A percentile compares a stretch with the other conserved stretches of the same genome.
Conservation (phyloP, 495 filamentous ascomycete genomes). For the Tuber umbilicatum region DNA sequence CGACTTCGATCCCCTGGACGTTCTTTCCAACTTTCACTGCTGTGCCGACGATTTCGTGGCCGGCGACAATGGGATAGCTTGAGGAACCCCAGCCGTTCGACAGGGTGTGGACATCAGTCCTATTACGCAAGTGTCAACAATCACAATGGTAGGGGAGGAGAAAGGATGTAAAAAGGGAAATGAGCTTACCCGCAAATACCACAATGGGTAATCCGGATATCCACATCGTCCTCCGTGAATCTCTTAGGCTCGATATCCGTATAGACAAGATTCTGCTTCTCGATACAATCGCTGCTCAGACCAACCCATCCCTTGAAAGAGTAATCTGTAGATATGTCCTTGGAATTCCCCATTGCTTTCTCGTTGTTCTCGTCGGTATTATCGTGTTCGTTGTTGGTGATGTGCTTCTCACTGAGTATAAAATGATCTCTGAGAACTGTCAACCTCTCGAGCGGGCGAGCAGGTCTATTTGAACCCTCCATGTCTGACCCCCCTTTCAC, state of each 20-base stretch:
- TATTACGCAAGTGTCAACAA: constrained; percentile 5
- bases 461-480: constrained; percentile 16
- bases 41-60: constrained; percentile 79
- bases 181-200: constrained; percentile 62
- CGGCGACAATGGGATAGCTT: constrained; percentile 66
- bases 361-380: background rate
- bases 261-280: constrained; percentile 64
- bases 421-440: background rate
- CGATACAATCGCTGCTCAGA: constrained; percentile 50
- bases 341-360: background rate
- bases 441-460: background rate
- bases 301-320: constrained; percentile 81
- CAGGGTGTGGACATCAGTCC: constrained; percentile 66
- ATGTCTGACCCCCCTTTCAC: background rate
- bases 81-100: constrained; percentile 65
- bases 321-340: constrained; percentile 44
- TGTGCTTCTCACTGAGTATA: background rate
- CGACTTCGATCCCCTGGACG: constrained; percentile 60
- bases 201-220: constrained; percentile 73
- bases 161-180: background rate
- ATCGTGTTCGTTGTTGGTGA: background rate
- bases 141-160: background rate
- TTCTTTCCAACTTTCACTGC: constrained; percentile 63
- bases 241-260: constrained; percentile 68
- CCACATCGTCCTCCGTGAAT: constrained; percentile 70